Evolutionary conservation across 2,329 filamentous ascomycete species (phyloP).

Genomic region (Pseudocercospora pini-densiflorae): DNA sequence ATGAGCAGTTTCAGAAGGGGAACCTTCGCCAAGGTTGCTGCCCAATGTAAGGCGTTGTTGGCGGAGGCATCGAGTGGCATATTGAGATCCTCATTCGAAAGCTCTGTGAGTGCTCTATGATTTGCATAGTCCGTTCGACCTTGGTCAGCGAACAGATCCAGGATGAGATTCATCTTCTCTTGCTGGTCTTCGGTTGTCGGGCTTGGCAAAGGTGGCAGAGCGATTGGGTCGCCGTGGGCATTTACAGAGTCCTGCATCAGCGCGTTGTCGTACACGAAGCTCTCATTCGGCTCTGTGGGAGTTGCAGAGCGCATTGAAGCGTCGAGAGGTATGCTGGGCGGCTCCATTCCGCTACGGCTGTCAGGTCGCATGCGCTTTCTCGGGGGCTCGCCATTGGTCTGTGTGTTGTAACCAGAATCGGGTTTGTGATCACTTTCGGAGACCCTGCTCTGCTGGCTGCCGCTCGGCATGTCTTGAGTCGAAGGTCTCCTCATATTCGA

Average conservation of each 20-base stretch:
- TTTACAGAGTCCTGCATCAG: constrained; percentile 41
- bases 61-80: constrained; percentile 87
- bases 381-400: constrained; percentile 69
- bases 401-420: constrained; percentile 73
- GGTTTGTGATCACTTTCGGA: constrained; percentile 48
- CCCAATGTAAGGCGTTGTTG: constrained; percentile 95
- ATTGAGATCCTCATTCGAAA: constrained; percentile 82
- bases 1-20: constrained; percentile 81
- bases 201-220: constrained; percentile 67
- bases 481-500: constrained; percentile 71
- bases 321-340: constrained; percentile 48
- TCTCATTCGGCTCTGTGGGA: constrained; percentile 80
- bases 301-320: constrained; percentile 66
- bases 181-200: constrained; percentile 69
- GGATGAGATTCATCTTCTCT: constrained; percentile 78
- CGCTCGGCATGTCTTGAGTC: constrained; percentile 70
- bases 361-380: constrained; percentile 71
- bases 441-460: constrained; percentile 78
- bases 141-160: constrained; percentile 70
- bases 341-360: constrained; percentile 39
- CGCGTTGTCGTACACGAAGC: constrained; percentile 67
- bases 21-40: constrained; percentile 86
- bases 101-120: constrained; percentile 75
- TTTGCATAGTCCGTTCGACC: constrained; percentile 71
- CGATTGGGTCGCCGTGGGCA: constrained; percentile 60